Conservation (phyloP, 768 basidiomycete species). For the Cytidiella melzeri region DNA sequence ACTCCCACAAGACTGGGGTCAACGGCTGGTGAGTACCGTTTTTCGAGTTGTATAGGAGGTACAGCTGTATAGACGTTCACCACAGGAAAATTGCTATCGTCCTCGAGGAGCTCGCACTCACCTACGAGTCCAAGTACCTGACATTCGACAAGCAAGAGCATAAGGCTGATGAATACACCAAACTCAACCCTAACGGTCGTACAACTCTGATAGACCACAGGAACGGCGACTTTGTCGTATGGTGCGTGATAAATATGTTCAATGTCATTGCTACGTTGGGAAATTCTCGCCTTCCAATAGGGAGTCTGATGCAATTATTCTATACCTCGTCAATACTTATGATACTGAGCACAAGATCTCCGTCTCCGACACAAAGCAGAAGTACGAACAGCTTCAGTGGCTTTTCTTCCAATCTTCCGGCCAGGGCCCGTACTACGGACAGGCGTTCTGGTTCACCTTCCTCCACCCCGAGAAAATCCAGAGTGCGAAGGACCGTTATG, state of each 20-base stretch:
- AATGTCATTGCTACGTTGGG: background rate
- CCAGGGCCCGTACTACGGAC: slow-evolving; percentile 20
- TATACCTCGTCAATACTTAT: slow-evolving; percentile 39
- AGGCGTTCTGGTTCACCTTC: slow-evolving; percentile 11
- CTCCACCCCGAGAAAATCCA: slow-evolving; percentile 7
- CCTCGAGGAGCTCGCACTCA: slow-evolving; percentile 22
- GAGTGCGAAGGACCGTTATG: slow-evolving; percentile 17
- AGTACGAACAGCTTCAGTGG: slow-evolving; percentile 30
- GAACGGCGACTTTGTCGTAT: slow-evolving; percentile 27
- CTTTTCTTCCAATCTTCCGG: slow-evolving; percentile 37
- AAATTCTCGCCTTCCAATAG: slow-evolving; percentile 1
- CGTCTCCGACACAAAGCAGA: slow-evolving; percentile 10
- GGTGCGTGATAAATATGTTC: slow-evolving; percentile 8
- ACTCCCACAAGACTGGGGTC: slow-evolving; percentile 15
- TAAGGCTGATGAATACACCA: slow-evolving; percentile 18
- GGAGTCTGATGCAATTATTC: slow-evolving; percentile 35
- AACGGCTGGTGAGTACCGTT: slow-evolving; percentile 16
- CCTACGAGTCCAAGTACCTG: slow-evolving; percentile 23
- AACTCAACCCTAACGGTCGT: slow-evolving; percentile 30
- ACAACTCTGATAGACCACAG: slow-evolving; percentile 31
- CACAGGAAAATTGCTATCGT: slow-evolving; percentile 22
- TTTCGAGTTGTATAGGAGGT: background rate
- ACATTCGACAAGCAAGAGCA: slow-evolving; percentile 22
- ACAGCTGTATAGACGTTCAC: background rate
- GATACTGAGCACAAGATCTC: slow-evolving; percentile 35